These are phyloP conservation scores for Tilletia caries DNA, from an alignment of 1,284 basidiomycete genomes.

Conservation along the genomic window DNA sequence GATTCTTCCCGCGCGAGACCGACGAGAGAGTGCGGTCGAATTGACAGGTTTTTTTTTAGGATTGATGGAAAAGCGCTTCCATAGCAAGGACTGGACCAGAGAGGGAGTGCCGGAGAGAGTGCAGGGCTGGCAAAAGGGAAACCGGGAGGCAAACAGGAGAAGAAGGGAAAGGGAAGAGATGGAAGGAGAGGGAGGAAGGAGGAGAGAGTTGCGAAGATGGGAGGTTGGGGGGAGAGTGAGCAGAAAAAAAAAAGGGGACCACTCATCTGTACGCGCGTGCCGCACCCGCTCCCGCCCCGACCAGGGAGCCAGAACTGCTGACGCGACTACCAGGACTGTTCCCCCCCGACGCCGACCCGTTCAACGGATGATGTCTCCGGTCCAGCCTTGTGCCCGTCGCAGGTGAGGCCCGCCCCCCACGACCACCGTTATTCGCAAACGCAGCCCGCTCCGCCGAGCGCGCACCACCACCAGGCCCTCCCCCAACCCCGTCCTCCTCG, in stretches of 20 bases:
- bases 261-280: neutral
- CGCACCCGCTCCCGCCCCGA: neutral
- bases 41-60: too few relatives aligned
- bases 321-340: constrained; percentile 5
- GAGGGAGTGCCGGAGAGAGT: neutral
- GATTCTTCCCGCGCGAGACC: too few relatives aligned
- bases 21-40: too few relatives aligned
- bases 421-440: neutral
- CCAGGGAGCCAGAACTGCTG: constrained; percentile 9
- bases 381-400: neutral
- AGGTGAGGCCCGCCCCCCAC: neutral
- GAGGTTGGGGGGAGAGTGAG: neutral
- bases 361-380: neutral
- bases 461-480: neutral
- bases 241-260: neutral
- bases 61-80: too few relatives aligned
- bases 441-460: neutral
- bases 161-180: neutral
- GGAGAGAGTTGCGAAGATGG: neutral
- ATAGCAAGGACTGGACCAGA: too few relatives aligned
- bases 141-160: neutral
- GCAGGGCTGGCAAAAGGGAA: too few relatives aligned
- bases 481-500: constrained; percentile 15
- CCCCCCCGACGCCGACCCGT: neutral
- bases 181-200: neutral